Evolutionary conservation across 805 yeast genomes (phyloP), one percentile per base, ranked within the genome.

Genomic region (Saccharomycopsis fodiens): DNA sequence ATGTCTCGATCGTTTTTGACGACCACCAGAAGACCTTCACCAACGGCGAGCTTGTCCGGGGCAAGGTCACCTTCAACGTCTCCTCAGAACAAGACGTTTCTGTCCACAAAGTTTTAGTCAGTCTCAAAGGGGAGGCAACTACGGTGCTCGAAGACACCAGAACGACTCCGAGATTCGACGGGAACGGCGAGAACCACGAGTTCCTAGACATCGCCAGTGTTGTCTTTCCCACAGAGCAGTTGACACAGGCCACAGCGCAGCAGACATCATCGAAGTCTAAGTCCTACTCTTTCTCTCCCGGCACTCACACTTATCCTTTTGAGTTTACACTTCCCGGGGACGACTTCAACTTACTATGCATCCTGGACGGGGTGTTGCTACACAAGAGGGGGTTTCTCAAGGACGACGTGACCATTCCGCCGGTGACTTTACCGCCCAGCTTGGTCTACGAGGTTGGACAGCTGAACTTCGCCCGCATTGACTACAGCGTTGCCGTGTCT

Each of bases 301-400:
- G 52, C 6, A 22, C n/a, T 4, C 40, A 50, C 25, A 16, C 10
- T 12, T 50, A 43, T 32, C 39, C 45, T 5, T 50, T 46, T 37
- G 43, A 43, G n/a, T 50, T 50, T 35, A n/a, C 13, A 3, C 29
- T 50, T 13, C 53, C 53, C 1, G 40, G 38, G n/a, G 48, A 46
- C 16, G 47, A 39, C 8, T 45, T 42, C 32, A 45, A 46, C 20
- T 19, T 47, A 5, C 44, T 46, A 15, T 50, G 53, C 23, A 16
- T 39, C 7, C 8, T 41, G 6, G 42, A 37, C 16, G 50, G 35
- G 4, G 42, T 34, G 3, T 36, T 50, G 23, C 30, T 46, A n/a
- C 53, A 50, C 34, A 46, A 46, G 34, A 36, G 47, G 12, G 53
- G 53, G n/a, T 50, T 20, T 31, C 19, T 43, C 31, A 50, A 50